Conservation (phyloP, 331 rosid species). For the Telfairia occidentalis region DNA sequence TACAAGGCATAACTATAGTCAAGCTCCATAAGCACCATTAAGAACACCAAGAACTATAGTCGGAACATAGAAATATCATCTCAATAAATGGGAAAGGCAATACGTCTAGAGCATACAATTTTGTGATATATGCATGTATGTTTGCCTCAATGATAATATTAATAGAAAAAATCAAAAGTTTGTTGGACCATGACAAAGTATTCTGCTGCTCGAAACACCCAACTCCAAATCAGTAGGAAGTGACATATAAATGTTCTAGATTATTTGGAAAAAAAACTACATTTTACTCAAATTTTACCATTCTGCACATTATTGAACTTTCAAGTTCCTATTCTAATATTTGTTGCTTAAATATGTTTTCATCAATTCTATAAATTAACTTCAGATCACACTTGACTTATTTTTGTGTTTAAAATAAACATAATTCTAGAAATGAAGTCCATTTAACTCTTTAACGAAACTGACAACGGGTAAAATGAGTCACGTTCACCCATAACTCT, state of each 20-base stretch:
- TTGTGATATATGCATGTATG: not conserved
- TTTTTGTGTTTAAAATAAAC: not conserved
- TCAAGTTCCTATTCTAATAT: not conserved
- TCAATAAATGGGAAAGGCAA: not conserved
- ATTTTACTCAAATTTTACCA: constrained; percentile 4
- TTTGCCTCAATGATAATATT: not conserved
- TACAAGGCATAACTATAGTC: too few species aligned
- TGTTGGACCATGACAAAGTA: not conserved
- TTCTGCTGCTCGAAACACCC: not conserved
- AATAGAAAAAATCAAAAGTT: not conserved
- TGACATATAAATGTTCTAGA: not conserved
- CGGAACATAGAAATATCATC: constrained; percentile 3
- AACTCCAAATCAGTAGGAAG: not conserved
- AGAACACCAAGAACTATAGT: not conserved
- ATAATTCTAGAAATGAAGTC: not conserved
- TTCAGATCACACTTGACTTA: not conserved
- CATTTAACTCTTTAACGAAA: constrained; percentile 6
- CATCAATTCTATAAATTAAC: not conserved
- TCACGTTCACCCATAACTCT: too few species aligned
- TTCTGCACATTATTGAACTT: not conserved
- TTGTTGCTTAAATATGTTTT: not conserved
- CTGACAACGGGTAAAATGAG: too few species aligned
- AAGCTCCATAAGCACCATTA: constrained; percentile 3
- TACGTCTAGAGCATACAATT: not conserved
- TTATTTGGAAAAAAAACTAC: not conserved